Base-by-base conservation (phyloP, 2,329 filamentous ascomycete genomes). In the Plectosphaerella sp. region DNA sequence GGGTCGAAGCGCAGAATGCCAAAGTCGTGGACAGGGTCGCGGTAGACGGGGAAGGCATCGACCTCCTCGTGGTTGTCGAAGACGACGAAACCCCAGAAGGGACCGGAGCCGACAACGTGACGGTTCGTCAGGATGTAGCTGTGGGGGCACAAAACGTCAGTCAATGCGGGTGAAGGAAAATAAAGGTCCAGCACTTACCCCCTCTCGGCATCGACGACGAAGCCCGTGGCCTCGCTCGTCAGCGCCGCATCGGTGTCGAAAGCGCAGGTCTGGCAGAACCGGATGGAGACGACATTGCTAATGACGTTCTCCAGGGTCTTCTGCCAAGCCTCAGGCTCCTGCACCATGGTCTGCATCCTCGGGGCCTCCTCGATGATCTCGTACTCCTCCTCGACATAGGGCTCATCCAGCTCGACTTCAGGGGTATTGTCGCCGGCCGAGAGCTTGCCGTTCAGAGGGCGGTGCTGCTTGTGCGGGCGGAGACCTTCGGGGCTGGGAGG, bases 31-130 rank as follows among this genome's bases (percentile, higher is more conserved):
- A 99, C 93, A 15, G 94, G 95, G 65, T 99, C 94, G 64, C 94
- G 91, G 73, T 99, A 99, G 48, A 99, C 91, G 9, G 94, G 94
- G 65, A 91, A 90, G 47, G 95, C 93, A 67, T 99, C 94, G 61
- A 94, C 94, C 76, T 95, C 81, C 60, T 99, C 94, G 70, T 99
- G 94, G 67, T 99, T 99, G 70, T 99, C 95, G 68, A 99, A 99
- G 60, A 99, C 92, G 67, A 89, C 92, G 73, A 96, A 97, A 47
- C 94, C 94, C 88, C 93, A 97, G 72, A 99, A 99, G 1, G 94
- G 94, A 1, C 94, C 94, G 1, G 94, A 82, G 58, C 94, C 91
- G 42, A 97, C 94, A 33, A 99, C 94, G 73, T 99, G 94, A 54
- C 89, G 83, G 68, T 94, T 94, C 11, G 89, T 94, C 68, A 94